These are phyloP conservation scores for Tetrahymena borealis DNA, from an alignment of 73 alveolate genomes.

Conservation along the genomic window DNA sequence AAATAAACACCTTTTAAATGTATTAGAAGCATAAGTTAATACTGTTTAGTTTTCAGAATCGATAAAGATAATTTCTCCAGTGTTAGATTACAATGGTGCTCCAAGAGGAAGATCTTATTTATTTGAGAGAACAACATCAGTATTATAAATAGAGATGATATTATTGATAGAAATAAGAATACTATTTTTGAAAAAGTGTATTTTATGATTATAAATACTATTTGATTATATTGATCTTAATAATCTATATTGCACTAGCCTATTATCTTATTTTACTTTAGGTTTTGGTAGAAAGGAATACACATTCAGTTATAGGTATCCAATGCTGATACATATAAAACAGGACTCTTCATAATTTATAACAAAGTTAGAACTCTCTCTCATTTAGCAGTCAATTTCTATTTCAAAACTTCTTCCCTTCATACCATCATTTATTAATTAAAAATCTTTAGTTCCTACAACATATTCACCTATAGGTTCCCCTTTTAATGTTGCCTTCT, in stretches of 20 bases:
- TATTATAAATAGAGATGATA: neutral
- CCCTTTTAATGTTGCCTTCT: neutral
- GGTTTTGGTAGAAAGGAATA: neutral
- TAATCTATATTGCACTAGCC: neutral
- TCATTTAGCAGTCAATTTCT: neutral
- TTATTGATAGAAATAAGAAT: neutral
- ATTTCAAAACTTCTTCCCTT: neutral
- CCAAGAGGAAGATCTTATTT: neutral
- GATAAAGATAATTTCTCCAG: neutral
- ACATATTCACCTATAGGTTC: neutral
- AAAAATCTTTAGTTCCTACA: neutral
- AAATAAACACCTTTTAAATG: neutral
- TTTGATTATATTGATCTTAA: neutral
- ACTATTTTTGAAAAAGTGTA: neutral
- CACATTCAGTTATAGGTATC: neutral
- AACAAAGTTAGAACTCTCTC: neutral
- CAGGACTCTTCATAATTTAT: neutral
- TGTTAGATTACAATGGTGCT: neutral
- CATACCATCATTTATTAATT: neutral
- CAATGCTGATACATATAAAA: neutral
- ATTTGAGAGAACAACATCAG: neutral
- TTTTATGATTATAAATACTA: neutral
- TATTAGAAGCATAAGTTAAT: neutral
- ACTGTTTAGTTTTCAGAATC: neutral
- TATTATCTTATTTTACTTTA: neutral